Evolutionary conservation across 495 filamentous ascomycete species (phyloP).

Genomic region (Penicillium roqueforti): DNA sequence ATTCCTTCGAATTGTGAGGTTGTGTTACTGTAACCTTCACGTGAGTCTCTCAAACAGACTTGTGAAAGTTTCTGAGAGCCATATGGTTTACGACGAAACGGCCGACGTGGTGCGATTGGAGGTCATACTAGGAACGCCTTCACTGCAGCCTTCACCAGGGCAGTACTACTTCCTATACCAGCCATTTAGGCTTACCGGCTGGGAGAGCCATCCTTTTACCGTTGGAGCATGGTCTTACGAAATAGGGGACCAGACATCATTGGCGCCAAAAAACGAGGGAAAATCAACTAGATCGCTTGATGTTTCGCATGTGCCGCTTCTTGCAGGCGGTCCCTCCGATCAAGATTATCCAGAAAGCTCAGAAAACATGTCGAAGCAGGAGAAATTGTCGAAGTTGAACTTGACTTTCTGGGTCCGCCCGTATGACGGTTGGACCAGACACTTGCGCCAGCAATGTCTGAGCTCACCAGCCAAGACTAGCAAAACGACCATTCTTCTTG

Average conservation of each 20-base stretch:
- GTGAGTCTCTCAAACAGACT: slow-evolving; percentile 16
- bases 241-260: not conserved
- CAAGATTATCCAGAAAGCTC: not conserved
- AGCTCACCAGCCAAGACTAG: slow-evolving; percentile 13
- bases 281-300: slow-evolving; percentile 15
- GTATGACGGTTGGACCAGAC: slow-evolving; percentile 47
- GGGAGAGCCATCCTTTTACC: slow-evolving; percentile 61
- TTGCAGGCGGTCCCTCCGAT: slow-evolving; percentile 17
- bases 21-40: slow-evolving; percentile 47
- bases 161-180: slow-evolving; percentile 57
- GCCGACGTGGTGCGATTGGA: slow-evolving; percentile 50
- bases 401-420: slow-evolving; percentile 46
- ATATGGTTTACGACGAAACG: slow-evolving; percentile 42
- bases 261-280: not conserved
- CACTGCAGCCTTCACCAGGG: slow-evolving; percentile 41
- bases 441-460: slow-evolving; percentile 39
- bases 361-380: not conserved
- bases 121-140: slow-evolving; percentile 30
- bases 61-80: slow-evolving; percentile 27
- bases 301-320: slow-evolving; percentile 32
- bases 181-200: slow-evolving; percentile 44
- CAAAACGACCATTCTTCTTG: slow-evolving; percentile 41
- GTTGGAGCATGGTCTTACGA: slow-evolving; percentile 43
- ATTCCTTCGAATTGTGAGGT: slow-evolving; percentile 41
- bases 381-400: slow-evolving; percentile 6